These are phyloP conservation scores for Elymus sibiricus DNA, from an alignment of 176 grass and related monocot genomes.

Conservation along the genomic window DNA sequence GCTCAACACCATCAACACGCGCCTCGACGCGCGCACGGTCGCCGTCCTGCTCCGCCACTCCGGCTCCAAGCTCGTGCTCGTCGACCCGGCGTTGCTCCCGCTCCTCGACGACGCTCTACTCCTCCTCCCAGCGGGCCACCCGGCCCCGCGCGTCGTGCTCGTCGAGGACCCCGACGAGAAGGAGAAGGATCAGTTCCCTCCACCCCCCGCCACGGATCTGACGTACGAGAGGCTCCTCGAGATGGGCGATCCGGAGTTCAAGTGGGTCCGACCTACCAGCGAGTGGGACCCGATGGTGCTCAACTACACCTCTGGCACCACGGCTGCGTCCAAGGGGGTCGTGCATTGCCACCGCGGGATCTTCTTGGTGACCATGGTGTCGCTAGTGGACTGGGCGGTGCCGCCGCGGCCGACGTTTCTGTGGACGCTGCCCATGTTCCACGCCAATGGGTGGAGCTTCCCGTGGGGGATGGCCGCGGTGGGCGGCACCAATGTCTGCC, in stretches of 20 bases:
- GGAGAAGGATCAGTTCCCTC: constrained; percentile 26
- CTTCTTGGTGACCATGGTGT: constrained; percentile 48
- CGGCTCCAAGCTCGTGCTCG: constrained; percentile 62
- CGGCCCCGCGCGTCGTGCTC: constrained; percentile 41
- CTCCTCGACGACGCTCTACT: constrained; percentile 46
- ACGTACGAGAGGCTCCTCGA: constrained; percentile 72
- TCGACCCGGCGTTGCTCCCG: constrained; percentile 37
- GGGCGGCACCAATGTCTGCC: constrained; percentile 79
- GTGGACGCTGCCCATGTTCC: constrained; percentile 94
- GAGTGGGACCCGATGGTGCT: constrained; percentile 90
- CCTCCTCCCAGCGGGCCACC: constrained; percentile 37
- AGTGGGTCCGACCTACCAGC: constrained; percentile 59
- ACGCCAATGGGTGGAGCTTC: constrained; percentile 90
- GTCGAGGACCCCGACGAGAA: constrained; percentile 70
- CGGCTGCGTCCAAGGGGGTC: constrained; percentile 81
- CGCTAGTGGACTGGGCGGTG: constrained; percentile 53
- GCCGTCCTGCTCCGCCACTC: constrained; percentile 69
- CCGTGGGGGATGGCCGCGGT: constrained; percentile 77
- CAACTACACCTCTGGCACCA: constrained; percentile 95
- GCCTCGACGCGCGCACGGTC: constrained; percentile 77
- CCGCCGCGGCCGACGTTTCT: constrained; percentile 59
- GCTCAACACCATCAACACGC: constrained; percentile 86
- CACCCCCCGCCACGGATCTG: not conserved
- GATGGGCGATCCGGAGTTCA: constrained; percentile 55
- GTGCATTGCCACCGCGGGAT: constrained; percentile 85